Evolutionary conservation across 2,329 filamentous ascomycete genomes (phyloP).

Genomic region (Pseudocercospora macadamiae): DNA sequence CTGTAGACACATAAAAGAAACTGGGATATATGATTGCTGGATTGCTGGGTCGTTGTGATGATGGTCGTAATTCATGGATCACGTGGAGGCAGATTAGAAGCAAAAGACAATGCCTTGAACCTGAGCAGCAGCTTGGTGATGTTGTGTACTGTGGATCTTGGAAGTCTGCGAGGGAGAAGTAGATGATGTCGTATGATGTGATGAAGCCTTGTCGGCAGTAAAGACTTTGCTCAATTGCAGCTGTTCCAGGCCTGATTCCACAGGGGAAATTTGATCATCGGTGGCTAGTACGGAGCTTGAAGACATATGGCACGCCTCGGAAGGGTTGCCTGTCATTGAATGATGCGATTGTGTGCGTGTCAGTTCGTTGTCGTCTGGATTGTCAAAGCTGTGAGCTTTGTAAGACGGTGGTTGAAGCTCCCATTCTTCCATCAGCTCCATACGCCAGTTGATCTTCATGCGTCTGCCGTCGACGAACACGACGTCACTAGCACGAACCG

Average conservation of each 20-base stretch:
- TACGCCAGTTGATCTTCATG: conserved; percentile 48
- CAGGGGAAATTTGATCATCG: conserved; percentile 25
- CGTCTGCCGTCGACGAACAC: conserved; percentile 47
- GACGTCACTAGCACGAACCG: conserved; percentile 51
- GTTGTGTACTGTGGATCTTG: conserved; percentile 10
- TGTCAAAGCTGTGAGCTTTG: conserved; percentile 34
- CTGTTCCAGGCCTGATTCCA: conserved; percentile 22
- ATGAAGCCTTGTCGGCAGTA: conserved; percentile 15
- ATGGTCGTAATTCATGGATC: conserved; percentile 10
- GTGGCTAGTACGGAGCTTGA: conserved; percentile 24
- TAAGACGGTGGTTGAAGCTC: conserved; percentile 50
- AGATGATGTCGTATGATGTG: conserved; percentile 1
- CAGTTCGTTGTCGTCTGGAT: conserved; percentile 6
- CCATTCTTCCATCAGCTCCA: conserved; percentile 47
- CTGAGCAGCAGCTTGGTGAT: conserved; percentile 9
- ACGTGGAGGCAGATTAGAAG: conserved; percentile 21
- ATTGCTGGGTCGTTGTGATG: neutral
- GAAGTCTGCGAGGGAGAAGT: neutral
- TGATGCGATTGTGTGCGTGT: conserved; percentile 23
- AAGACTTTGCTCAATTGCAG: conserved; percentile 29
- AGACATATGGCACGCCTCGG: conserved; percentile 15
- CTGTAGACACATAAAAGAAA: neutral
- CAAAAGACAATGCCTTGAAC: conserved; percentile 33
- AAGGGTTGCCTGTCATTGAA: conserved; percentile 20
- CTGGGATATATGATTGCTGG: neutral